Conservation (phyloP, 2,329 filamentous ascomycete genomes). For the Blumeriella jaapii region DNA sequence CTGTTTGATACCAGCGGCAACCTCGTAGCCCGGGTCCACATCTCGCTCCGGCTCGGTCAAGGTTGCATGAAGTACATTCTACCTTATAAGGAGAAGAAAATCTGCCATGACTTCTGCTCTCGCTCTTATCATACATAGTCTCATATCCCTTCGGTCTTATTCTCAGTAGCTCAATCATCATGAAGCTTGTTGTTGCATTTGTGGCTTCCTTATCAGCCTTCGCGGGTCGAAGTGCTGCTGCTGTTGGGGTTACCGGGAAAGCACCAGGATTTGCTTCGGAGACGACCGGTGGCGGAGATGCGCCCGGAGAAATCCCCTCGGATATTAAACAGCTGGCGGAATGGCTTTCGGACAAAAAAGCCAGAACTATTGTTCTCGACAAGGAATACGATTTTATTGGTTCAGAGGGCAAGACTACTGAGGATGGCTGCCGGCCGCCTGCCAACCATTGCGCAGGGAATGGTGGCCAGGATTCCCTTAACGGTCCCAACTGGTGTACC, state of each 20-base stretch:
- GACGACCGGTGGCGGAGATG: conserved; percentile 48
- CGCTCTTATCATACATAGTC: conserved; percentile 2
- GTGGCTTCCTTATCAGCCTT: conserved; percentile 4
- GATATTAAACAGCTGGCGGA: conserved; percentile 43
- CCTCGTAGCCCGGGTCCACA: too few relatives aligned
- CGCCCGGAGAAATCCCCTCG: conserved; percentile 39
- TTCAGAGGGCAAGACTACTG: conserved; percentile 31
- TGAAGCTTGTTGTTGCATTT: conserved; percentile 4
- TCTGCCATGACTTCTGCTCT: not conserved
- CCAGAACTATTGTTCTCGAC: conserved; percentile 47
- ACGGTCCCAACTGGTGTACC: conserved; percentile 32
- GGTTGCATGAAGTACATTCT: too few relatives aligned
- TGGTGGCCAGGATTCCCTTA: conserved; percentile 42
- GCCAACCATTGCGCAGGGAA: conserved; percentile 31
- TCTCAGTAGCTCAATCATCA: conserved; percentile 4
- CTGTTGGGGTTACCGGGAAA: conserved; percentile 9
- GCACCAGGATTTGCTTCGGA: conserved; percentile 26
- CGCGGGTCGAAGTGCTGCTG: conserved; percentile 1
- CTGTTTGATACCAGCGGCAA: too few relatives aligned
- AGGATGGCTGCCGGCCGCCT: conserved; percentile 43
- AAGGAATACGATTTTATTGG: conserved; percentile 40
- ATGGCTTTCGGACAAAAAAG: conserved; percentile 42
- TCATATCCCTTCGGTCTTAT: not conserved
- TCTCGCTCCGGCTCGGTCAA: too few relatives aligned
- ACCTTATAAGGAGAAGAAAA: too few relatives aligned